phyloP scores from a whole-genome alignment of 805 yeast genomes.

The Crinitomyces ghanaensis region DNA sequence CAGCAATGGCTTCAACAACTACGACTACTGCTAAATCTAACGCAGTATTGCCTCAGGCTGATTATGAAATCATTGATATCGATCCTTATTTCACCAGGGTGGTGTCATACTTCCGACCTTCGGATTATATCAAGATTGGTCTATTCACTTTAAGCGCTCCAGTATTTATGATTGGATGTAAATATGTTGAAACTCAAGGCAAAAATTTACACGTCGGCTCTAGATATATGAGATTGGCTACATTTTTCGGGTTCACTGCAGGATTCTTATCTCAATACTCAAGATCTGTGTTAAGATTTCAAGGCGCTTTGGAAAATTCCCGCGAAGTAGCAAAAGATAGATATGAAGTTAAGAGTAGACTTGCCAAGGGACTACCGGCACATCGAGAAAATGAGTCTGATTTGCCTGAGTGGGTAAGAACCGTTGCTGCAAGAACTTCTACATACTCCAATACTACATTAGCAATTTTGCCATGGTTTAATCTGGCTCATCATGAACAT shows the following conservation, averaged over 20 bases:
- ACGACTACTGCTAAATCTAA: too few species aligned
- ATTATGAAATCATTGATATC: slow-evolving; percentile 47
- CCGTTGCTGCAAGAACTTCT: slow-evolving; percentile 66
- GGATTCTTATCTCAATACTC: slow-evolving; percentile 67
- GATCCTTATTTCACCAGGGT: slow-evolving; percentile 72
- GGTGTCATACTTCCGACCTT: slow-evolving; percentile 55
- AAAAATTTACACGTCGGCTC: slow-evolving; percentile 39
- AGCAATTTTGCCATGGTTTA: slow-evolving; percentile 70
- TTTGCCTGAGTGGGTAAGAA: slow-evolving; percentile 59
- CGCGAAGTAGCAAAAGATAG: slow-evolving; percentile 65
- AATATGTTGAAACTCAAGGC: slow-evolving; percentile 40
- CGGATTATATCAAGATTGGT: slow-evolving; percentile 48
- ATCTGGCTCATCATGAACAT: slow-evolving; percentile 66
- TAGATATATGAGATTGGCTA: slow-evolving; percentile 49
- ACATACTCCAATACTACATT: slow-evolving; percentile 52
- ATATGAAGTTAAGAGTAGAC: slow-evolving; percentile 54
- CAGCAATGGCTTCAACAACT: too few species aligned
- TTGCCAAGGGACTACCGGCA: slow-evolving; percentile 55
- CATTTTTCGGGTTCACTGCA: slow-evolving; percentile 53
- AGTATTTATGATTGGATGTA: slow-evolving; percentile 32
- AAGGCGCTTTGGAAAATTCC: slow-evolving; percentile 65
- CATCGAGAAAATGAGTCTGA: slow-evolving; percentile 45
- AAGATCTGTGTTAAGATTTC: slow-evolving; percentile 56
- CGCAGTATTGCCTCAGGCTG: slow-evolving; percentile 13
- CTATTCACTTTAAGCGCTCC: slow-evolving; percentile 41